Evolutionary conservation across 768 basidiomycete genomes (phyloP).

Genomic region (Hypholoma sublateritium): DNA sequence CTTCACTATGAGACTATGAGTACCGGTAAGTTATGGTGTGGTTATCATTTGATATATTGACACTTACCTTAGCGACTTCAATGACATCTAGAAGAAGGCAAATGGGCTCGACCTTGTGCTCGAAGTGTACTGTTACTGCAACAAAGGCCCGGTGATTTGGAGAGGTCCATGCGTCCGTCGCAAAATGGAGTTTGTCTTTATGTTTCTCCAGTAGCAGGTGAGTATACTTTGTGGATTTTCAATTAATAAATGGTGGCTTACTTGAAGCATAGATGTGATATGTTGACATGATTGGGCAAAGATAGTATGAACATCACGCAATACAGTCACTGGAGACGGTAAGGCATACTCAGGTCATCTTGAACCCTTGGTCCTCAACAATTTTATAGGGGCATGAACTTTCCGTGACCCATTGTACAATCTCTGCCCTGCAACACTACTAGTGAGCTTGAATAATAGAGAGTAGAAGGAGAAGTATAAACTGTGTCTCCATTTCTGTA

Average conservation of each 20-base stretch:
- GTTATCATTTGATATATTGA: too few relatives aligned
- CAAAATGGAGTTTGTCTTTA: slow-evolving; percentile 29
- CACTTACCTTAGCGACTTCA: neutral
- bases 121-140: slow-evolving; percentile 30
- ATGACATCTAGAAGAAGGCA: slow-evolving; percentile 28
- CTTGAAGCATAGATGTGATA: slow-evolving; percentile 28
- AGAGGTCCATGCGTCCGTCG: slow-evolving; percentile 36
- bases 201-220: slow-evolving; percentile 25
- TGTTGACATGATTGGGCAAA: slow-evolving; percentile 17
- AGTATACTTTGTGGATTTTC: neutral
- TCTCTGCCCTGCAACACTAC: slow-evolving; percentile 26
- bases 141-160: slow-evolving; percentile 31
- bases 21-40: neutral
- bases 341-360: slow-evolving; percentile 28
- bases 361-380: slow-evolving; percentile 29
- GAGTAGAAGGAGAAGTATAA: neutral
- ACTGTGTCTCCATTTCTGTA: slow-evolving; percentile 15
- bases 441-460: neutral
- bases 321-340: slow-evolving; percentile 30
- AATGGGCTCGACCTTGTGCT: slow-evolving; percentile 23
- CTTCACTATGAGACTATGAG: slow-evolving; percentile 28
- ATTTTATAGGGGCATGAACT: slow-evolving; percentile 29
- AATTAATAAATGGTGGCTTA: slow-evolving; percentile 3
- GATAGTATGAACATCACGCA: slow-evolving; percentile 17
- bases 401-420: slow-evolving; percentile 34